Conservation (phyloP, 139 green algal genomes). For the Microglena sp. region DNA sequence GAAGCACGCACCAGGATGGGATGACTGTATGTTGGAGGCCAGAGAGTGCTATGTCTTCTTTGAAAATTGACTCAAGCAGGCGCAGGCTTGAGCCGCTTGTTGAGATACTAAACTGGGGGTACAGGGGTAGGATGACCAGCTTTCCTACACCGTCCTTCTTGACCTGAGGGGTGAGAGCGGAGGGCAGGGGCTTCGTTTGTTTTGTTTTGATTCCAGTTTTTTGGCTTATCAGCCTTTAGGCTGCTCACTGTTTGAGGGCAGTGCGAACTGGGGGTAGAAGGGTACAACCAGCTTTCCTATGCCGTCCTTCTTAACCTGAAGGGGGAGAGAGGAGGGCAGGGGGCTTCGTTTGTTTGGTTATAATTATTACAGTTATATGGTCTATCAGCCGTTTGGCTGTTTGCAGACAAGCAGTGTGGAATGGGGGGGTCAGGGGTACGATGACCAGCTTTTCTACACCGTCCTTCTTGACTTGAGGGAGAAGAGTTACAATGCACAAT, state of each 20-base stretch:
- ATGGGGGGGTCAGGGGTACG: conserved; percentile 89
- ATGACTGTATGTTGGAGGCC: conserved; percentile 81
- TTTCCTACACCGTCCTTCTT: conserved; percentile 74
- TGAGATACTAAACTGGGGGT: conserved; percentile 89
- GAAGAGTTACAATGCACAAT: too few relatives aligned
- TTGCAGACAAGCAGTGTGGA: too few relatives aligned
- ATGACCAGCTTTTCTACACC: conserved; percentile 78
- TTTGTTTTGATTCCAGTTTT: too few relatives aligned
- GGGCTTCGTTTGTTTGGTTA: too few relatives aligned
- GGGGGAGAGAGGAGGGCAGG: too few relatives aligned
- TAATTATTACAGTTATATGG: too few relatives aligned
- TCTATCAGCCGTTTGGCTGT: too few relatives aligned
- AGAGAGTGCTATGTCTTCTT: conserved; percentile 11
- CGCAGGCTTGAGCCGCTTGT: conserved; percentile 85
- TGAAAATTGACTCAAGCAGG: conserved; percentile 78
- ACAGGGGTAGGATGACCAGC: conserved; percentile 90
- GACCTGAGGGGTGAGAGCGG: conserved; percentile 45
- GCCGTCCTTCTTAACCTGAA: conserved; percentile 76
- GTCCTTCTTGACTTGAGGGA: conserved; percentile 73
- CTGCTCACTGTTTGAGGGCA: too few relatives aligned
- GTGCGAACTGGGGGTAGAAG: conserved; percentile 94
- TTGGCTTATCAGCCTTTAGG: too few relatives aligned
- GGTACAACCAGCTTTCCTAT: conserved; percentile 83
- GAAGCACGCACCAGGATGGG: conserved; percentile 59
- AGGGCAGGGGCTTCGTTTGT: too few relatives aligned